These are phyloP conservation scores for Quercus phellos DNA, from an alignment of 331 rosid species.

Conservation along the genomic window DNA sequence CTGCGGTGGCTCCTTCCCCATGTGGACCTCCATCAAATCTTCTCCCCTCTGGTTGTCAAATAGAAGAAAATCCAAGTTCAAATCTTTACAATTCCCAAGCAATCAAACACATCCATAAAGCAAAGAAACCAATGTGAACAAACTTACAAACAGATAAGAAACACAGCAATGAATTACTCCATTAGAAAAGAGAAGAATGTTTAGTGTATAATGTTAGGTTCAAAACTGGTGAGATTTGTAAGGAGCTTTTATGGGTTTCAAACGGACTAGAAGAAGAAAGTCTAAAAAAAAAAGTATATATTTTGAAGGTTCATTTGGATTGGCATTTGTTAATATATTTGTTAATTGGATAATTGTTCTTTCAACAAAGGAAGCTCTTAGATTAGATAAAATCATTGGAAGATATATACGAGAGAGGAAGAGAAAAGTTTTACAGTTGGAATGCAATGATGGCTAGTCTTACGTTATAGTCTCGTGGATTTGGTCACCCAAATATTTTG, in stretches of 20 bases:
- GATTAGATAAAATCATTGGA: conserved; percentile 29
- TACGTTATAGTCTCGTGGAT: conserved; percentile 22
- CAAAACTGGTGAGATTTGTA: conserved; percentile 44
- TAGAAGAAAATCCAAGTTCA: no score
- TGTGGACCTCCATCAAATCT: no score
- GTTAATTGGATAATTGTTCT: conserved; percentile 6
- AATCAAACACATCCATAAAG: no score
- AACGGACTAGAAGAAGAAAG: conserved; percentile 24
- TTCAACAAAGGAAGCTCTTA: conserved; percentile 50
- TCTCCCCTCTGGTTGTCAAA: no score
- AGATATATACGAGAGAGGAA: conserved; percentile 3
- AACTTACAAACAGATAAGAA: no score
- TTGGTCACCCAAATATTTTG: not conserved
- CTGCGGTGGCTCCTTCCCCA: fast-evolving
- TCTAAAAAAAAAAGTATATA: not conserved
- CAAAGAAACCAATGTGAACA: no score
- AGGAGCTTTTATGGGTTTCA: conserved; percentile 32
- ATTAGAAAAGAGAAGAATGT: no score
- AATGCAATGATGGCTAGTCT: conserved; percentile 39
- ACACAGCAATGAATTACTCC: no score
- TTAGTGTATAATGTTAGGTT: conserved; percentile 19
- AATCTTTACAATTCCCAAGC: no score
- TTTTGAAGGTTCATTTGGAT: conserved; percentile 32
- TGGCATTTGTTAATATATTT: conserved; percentile 10
- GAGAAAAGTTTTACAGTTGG: conserved; percentile 29